A percentile compares a stretch with the other conserved stretches of the same genome.
Conservation (phyloP, 192 early-diverging fungal species). For the Phycomyces blakesleeanus region DNA sequence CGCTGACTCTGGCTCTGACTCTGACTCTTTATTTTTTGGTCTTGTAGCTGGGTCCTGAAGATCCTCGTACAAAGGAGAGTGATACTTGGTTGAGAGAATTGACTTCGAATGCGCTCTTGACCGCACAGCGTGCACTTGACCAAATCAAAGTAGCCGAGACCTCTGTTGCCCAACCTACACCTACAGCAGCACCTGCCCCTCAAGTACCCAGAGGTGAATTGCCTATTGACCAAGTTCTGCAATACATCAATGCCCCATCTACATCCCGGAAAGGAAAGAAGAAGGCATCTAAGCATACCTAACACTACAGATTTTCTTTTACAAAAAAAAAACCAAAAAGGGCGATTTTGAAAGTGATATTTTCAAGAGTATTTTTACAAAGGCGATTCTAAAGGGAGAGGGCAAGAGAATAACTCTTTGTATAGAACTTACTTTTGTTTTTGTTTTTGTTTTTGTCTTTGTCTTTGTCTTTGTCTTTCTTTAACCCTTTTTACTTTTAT, state of each 20-base stretch:
- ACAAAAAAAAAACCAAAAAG: no score
- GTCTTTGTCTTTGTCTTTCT: no score
- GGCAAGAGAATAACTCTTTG: no score
- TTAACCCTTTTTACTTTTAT: no score
- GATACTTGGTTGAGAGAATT: slow-evolving; percentile 65
- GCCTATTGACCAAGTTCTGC: slow-evolving; percentile 74
- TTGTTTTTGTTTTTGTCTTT: no score
- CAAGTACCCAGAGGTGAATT: slow-evolving; percentile 60
- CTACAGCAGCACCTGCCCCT: neutral
- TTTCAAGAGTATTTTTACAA: no score
- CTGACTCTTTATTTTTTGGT: no score
- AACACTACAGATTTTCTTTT: no score
- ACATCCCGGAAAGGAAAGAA: slow-evolving; percentile 19
- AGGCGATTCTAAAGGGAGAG: no score
- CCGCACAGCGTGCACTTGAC: slow-evolving; percentile 25
- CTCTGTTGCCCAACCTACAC: neutral
- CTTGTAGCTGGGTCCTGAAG: slow-evolving; percentile 63
- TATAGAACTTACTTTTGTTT: no score
- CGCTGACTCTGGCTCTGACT: no score
- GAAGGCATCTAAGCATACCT: slow-evolving; percentile 10
- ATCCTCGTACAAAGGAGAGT: slow-evolving; percentile 68
- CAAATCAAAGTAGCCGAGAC: slow-evolving; percentile 8
- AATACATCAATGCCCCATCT: slow-evolving; percentile 55
- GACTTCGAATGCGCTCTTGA: slow-evolving; percentile 52
- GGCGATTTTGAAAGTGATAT: no score